Base-by-base conservation (phyloP, 306 rosid species). In the Crataegus laevigata region DNA sequence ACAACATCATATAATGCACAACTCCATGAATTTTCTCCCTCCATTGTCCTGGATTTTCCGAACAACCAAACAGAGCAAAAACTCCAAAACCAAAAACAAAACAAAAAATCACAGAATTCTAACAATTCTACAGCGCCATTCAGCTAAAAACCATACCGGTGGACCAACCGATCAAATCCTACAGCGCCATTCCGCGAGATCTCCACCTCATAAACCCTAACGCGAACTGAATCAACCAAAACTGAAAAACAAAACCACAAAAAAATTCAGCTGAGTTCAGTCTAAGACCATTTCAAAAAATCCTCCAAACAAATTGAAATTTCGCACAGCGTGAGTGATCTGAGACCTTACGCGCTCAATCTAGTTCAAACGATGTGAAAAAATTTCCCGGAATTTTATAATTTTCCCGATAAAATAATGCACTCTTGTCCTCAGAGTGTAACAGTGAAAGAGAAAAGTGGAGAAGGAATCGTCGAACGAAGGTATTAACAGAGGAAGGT, bases 81-180 rank as follows among this genome's bases (percentile, higher is more conserved):
- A 42, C 28, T 15, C 51, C 67, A 19, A 66, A 55, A 3, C 60
- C 58, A 47, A 70, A 78, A 18, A 65, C 45, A 1, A 54, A 63
- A 66, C 52, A 78, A 59, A 43, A 66, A 71, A 74, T 25, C 38
- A 34, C 78, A 71, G 8, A 79, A 77, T 72, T 73, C 63, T 8
- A 77, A 60, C 67, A 6, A 29, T 61, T 12, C 7, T 52, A 36
- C 32, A 76, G 58, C 60, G 22, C 57, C 85, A 83, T 43, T 62
- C 45, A 72, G 74, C 71, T 43, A 63, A 79, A 0, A 78, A 58
- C 32, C 80, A 14, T 66, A 80, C 77, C 84, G 69, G 70, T 75
- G 26, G 11, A 66, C 30, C 79, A 66, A 36, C 79, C 79, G 88
- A 89, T 89, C 91, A 85, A 80, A 76, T 62, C 22, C 76, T 66